Base-by-base conservation (phyloP, 2,329 filamentous ascomycete species). In the Thelonectria rubi region DNA sequence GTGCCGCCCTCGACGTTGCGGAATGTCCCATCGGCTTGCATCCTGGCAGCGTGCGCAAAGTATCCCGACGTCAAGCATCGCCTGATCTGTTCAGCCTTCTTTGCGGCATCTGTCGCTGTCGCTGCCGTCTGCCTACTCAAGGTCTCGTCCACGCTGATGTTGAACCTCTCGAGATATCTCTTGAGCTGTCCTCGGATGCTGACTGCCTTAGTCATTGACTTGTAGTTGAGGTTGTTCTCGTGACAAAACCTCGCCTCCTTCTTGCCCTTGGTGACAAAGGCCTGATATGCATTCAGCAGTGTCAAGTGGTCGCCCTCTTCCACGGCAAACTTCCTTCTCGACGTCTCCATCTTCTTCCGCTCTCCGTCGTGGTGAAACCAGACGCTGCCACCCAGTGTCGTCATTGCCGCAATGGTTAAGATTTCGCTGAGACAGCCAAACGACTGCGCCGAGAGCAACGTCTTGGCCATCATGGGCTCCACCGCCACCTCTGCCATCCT, bases 271-370 rank as follows among this genome's bases (percentile, higher is more conserved):
- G 89, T 92, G 51, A 94, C 82, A 72, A 98, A 98, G 0, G 92
- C 87, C 73, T 94, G 90, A 73, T 95, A 98, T n/a, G 94, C 91
- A 71, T 99, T 98, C 42, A 97, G 84, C 11, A 97, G 85, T 1
- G 94, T 97, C 21, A 98, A 79, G 71, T 98, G 94, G 70, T 99
- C 95, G 1, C 95, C 95, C 79, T 98, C 94, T 63, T 96, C 92
- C 7, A 90, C 94, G 0, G 94, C 92, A 72, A 98, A 98, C 71
- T 91, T 92, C 49, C 92, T 85, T 48, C 91, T 84, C 26, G 89
- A 87, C 18, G 84, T 88, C 73, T 97, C 93, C 74, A 91, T 86
- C 52, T 84, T 82, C 71, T 91, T 93, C 71, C 90, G 91, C 67
- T 92, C 90, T 39, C 87, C 91, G 21, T 94, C 90, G 68, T 93